Evolutionary conservation across 2,329 filamentous ascomycete genomes (phyloP), one percentile per base, ranked within the genome.

Genomic region (Epichloe bromicola): DNA sequence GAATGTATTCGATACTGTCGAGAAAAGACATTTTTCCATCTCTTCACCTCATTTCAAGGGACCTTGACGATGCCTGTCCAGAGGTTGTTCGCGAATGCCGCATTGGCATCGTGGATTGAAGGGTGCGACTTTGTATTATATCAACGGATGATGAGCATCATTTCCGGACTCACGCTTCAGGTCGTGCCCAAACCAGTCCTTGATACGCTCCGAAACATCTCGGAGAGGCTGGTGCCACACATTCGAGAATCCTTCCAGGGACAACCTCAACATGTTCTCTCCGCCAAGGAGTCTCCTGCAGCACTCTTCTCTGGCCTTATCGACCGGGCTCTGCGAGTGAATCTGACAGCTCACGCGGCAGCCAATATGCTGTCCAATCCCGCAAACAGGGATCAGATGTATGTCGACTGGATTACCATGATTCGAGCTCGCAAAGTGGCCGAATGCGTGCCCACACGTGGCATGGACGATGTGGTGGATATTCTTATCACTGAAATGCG

Each of bases 1-100:
- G 93, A 98, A 67, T 91, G 88, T 59, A 89, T 98, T 55, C 86
- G 93, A 33, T 97, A 88, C 66, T 96, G 91, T 74, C 94, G 93
- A 63, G 88, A 96, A 67, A 95, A 95, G 70, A 91, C 89, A 6
- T 95, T 98, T 65, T 95, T 95, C 65, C 88, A 94, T 57, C 79
- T 96, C 15, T 95, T 94, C 65, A 90, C 86, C 5, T 93, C 91
- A 1, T 97, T 98, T 65, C 88, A 95, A 61, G 93, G 93, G 51
- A 97, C 90, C 2, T 78, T 98, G 60, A 98, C 93, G 1, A 94
- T 96, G 67, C 93, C 93, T 5, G 91, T 97, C 3, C 89, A 96
- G 66, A 96, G 94, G 66, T 72, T 98, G 2, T 85, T 98, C 60
- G 82, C 83, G 14, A 82, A 95, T 61, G 82, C 85, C 2, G 83